Base-by-base conservation (phyloP, 345 rosid genomes). In the Melastoma malabathricum region DNA sequence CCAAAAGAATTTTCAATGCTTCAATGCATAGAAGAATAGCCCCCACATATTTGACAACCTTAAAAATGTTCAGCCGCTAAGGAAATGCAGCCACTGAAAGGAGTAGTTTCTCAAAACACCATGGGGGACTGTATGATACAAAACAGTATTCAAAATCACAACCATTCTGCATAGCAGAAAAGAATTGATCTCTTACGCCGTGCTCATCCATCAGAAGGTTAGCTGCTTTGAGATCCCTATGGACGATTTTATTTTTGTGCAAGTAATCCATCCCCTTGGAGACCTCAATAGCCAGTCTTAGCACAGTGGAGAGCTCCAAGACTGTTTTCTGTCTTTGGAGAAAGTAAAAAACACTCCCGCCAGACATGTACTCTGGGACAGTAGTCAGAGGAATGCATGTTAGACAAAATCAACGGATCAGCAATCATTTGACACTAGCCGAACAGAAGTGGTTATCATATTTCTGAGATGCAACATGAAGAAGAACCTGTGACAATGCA, bases 141-240 rank as follows among this genome's bases (percentile, higher is more conserved):
- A 1, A 22, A 22, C 41, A 34, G 41, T 1, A 34, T 12, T 5
- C 41, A 7, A 12, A 29, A 34, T 34, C 6, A 9, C 41, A 12
- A 8, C 12, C 12, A 34, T 34, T 34, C 9, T 34, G 41, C 6
- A 34, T 9, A 34, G 12, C 25, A 12, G 12, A 34, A 34, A 34
- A 34, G 10, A 56, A 43, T 18, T 50, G 62, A 51, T 46, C 18
- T 57, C 84, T 68, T 74, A 82, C 90, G 63, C 68, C 71, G 67
- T 76, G 74, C 65, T 71, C 90, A 71, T 76, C 78, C 72, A 79
- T 67, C 73, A 82, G 63, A 64, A 82, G 76, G 66, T 82, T 82
- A 72, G 90, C 90, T 51, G 83, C 61, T 68, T 82, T 82, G 50
- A 81, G 70, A 57, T 81, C 89, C 67, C 84, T 62, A 48, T 63